phyloP scores from a whole-genome alignment of 805 yeast genomes.

The Sporopachydermia quercuum region DNA sequence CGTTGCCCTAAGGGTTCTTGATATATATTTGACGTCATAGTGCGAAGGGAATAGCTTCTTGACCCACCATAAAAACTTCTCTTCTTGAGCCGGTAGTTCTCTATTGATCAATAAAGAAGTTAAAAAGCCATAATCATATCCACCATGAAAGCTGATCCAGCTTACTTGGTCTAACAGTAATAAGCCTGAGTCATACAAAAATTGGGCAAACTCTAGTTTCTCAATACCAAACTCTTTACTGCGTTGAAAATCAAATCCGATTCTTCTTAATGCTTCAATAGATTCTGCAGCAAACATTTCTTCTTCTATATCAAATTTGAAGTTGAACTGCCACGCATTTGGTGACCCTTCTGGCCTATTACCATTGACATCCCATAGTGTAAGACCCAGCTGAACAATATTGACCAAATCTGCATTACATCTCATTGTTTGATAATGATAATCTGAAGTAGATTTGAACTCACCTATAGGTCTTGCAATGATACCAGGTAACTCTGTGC shows the following conservation, averaged over 20 bases:
- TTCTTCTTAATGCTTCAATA: slow-evolving; percentile 58
- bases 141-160: slow-evolving; percentile 89
- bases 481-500: slow-evolving; percentile 92
- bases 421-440: slow-evolving; percentile 90
- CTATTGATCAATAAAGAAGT: slow-evolving; percentile 62
- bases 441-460: slow-evolving; percentile 77
- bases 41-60: slow-evolving; percentile 63
- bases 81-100: slow-evolving; percentile 65
- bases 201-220: slow-evolving; percentile 66
- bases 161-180: slow-evolving; percentile 53
- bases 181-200: slow-evolving; percentile 74
- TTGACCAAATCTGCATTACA: slow-evolving; percentile 78
- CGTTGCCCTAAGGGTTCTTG: slow-evolving; percentile 20
- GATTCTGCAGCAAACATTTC: slow-evolving; percentile 87
- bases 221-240: slow-evolving; percentile 71
- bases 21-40: slow-evolving; percentile 60
- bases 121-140: slow-evolving; percentile 88
- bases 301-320: slow-evolving; percentile 52
- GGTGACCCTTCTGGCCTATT: slow-evolving; percentile 51
- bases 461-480: slow-evolving; percentile 93
- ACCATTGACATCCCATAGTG: slow-evolving; percentile 56
- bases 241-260: slow-evolving; percentile 69
- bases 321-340: slow-evolving; percentile 94
- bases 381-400: slow-evolving; percentile 75
- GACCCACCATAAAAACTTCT: slow-evolving; percentile 62